Evolutionary conservation across 352 stramenopile genomes (phyloP).

Genomic region (Elongisporangium senticosum): DNA sequence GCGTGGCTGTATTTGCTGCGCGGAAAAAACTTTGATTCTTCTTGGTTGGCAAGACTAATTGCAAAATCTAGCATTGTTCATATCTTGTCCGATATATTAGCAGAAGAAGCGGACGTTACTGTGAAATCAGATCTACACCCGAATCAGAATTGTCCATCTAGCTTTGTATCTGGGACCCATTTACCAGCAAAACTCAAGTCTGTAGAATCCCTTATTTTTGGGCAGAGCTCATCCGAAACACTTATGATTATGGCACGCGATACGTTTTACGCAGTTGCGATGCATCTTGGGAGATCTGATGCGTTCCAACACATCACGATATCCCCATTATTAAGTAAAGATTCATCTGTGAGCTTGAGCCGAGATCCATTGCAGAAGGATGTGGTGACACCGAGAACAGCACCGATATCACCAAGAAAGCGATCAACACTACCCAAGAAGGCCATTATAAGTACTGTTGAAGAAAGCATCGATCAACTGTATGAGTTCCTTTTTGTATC

Average conservation of each 20-base stretch:
- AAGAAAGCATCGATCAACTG: constrained; percentile 36
- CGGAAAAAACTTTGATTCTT: not conserved
- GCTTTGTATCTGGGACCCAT: not conserved
- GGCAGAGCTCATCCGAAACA: constrained; percentile 13
- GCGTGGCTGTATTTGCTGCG: constrained; percentile 14
- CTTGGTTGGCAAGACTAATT: constrained; percentile 8
- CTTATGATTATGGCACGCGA: constrained; percentile 27
- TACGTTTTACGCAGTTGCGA: constrained; percentile 21
- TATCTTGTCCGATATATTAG: constrained; percentile 17
- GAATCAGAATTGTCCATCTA: not conserved
- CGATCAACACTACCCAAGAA: constrained; percentile 41
- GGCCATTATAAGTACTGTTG: constrained; percentile 24
- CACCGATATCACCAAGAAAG: constrained; percentile 38
- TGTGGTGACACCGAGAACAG: constrained; percentile 11
- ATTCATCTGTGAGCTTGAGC: not conserved
- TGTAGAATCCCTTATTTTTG: constrained; percentile 16
- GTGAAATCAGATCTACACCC: constrained; percentile 6
- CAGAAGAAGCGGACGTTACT: constrained; percentile 16
- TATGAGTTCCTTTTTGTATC: constrained; percentile 28
- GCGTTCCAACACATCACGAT: constrained; percentile 9
- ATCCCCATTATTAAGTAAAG: constrained; percentile 9
- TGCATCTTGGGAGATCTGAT: constrained; percentile 24
- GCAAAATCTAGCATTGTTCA: constrained; percentile 23
- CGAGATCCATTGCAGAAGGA: constrained; percentile 11
- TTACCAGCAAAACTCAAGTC: constrained; percentile 13